Percentiles rank a stretch among this genome's conserved stretches.
Evolutionary conservation across 1,284 basidiomycete genomes (phyloP).

Genomic region (Coniferiporia weirii): DNA sequence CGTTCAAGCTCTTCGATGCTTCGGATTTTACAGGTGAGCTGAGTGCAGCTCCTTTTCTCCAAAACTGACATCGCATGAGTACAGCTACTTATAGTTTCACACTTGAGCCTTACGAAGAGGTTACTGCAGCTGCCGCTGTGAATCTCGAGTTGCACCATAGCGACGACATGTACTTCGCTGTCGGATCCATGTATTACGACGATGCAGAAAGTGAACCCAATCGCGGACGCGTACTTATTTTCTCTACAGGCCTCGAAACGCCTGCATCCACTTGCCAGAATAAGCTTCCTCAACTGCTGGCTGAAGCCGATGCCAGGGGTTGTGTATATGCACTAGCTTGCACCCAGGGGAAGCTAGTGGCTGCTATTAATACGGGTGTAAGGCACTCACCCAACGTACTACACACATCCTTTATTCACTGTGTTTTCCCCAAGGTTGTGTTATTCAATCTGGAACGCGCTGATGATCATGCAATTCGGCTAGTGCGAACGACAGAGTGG

Average conservation of each 20-base stretch:
- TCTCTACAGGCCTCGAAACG: slow-evolving; percentile 29
- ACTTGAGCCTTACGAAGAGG: slow-evolving; percentile 51
- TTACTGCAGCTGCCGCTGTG: slow-evolving; percentile 49
- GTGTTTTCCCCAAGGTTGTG: slow-evolving; percentile 35
- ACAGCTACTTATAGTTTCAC: slow-evolving; percentile 51
- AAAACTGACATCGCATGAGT: background rate
- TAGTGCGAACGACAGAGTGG: slow-evolving; percentile 55
- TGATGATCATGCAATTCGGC: slow-evolving; percentile 25
- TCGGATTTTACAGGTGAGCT: slow-evolving; percentile 58
- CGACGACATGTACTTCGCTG: slow-evolving; percentile 40
- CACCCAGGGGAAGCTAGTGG: slow-evolving; percentile 49
- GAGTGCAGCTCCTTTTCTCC: slow-evolving; percentile 4
- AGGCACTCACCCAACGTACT: slow-evolving; percentile 25
- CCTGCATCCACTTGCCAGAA: slow-evolving; percentile 19
- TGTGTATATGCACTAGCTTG: slow-evolving; percentile 56
- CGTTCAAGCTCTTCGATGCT: slow-evolving; percentile 66
- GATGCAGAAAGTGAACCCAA: slow-evolving; percentile 53
- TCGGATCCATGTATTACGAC: slow-evolving; percentile 53
- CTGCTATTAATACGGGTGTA: slow-evolving; percentile 72
- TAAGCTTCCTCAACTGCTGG: slow-evolving; percentile 30
- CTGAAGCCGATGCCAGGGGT: slow-evolving; percentile 43
- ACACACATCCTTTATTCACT: background rate
- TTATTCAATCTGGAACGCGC: slow-evolving; percentile 37
- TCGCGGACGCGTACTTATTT: slow-evolving; percentile 52
- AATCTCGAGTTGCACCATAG: slow-evolving; percentile 28